Conservation (phyloP, 768 basidiomycete genomes). For the Auricularia heimuer region DNA sequence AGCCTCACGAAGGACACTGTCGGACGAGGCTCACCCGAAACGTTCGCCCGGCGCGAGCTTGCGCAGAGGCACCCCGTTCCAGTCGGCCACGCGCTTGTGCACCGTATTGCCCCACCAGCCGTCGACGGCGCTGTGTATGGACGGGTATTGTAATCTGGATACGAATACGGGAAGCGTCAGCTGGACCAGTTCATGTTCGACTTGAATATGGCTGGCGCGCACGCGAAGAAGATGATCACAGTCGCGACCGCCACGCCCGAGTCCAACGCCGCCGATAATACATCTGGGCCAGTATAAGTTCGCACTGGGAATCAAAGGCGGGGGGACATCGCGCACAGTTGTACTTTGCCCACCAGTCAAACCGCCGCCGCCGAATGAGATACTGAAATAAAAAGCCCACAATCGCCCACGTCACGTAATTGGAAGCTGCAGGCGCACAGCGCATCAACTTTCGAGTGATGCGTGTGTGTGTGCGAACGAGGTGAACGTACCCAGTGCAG, state of each 20-base stretch:
- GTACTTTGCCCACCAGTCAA: conserved; percentile 22
- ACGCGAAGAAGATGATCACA: conserved; percentile 20
- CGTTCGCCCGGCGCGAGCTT: not conserved
- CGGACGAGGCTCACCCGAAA: not conserved
- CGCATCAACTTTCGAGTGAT: not conserved
- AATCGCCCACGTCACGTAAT: conserved; percentile 11
- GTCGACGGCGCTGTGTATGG: conserved; percentile 19
- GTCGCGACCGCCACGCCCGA: conserved; percentile 19
- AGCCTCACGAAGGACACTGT: not conserved
- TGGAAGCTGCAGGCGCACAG: not conserved
- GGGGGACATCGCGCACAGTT: conserved; percentile 18
- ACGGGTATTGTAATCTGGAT: conserved; percentile 25
- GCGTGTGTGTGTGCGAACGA: conserved; percentile 3
- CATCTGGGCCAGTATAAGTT: conserved; percentile 1
- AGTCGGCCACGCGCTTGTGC: conserved; percentile 5
- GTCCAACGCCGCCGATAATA: conserved; percentile 24
- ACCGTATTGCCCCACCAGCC: conserved; percentile 32
- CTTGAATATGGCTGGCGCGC: not conserved
- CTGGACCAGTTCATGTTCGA: too few species aligned
- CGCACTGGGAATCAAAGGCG: not conserved
- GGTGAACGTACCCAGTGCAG: conserved; percentile 18
- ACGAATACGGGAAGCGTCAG: too few species aligned
- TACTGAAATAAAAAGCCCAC: conserved; percentile 20
- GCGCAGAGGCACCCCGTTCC: not conserved
- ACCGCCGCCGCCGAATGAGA: conserved; percentile 21